Evolutionary conservation across 2,329 filamentous ascomycete species (phyloP).

Genomic region (Polychaeton citri): DNA sequence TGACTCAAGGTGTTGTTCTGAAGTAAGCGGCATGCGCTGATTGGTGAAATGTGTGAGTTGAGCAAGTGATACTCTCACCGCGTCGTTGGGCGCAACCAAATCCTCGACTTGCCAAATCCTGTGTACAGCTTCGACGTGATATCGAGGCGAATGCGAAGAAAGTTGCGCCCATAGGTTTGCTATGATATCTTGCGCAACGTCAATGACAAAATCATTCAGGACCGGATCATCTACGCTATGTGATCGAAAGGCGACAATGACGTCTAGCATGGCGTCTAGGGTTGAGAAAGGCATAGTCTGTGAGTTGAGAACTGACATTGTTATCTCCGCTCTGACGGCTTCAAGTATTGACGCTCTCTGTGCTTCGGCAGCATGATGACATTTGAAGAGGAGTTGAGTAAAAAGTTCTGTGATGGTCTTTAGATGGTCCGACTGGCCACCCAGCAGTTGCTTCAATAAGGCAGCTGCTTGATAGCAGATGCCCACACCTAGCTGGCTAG

Average conservation of each 20-base stretch:
- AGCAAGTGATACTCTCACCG: conserved; percentile 6
- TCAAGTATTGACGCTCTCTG: no score
- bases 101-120: conserved; percentile 72
- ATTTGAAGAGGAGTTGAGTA: no score
- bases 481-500: neutral
- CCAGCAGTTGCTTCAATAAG: neutral
- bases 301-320: no score
- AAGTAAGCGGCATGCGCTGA: neutral
- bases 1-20: conserved; percentile 2
- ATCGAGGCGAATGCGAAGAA: conserved; percentile 72
- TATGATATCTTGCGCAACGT: conserved; percentile 55
- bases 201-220: conserved; percentile 36
- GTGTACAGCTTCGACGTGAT: conserved; percentile 83
- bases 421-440: no score
- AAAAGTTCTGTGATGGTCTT: no score
- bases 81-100: conserved; percentile 7
- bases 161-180: conserved; percentile 66
- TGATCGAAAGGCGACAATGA: neutral
- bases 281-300: neutral
- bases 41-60: conserved; percentile 3
- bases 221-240: neutral
- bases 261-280: neutral
- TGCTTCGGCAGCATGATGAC: no score
- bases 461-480: neutral
- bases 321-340: no score